Evolutionary conservation across 2,329 filamentous ascomycete species (phyloP), one percentile per base, ranked within the genome.

Genomic region (Aureobasidium mangrovei): DNA sequence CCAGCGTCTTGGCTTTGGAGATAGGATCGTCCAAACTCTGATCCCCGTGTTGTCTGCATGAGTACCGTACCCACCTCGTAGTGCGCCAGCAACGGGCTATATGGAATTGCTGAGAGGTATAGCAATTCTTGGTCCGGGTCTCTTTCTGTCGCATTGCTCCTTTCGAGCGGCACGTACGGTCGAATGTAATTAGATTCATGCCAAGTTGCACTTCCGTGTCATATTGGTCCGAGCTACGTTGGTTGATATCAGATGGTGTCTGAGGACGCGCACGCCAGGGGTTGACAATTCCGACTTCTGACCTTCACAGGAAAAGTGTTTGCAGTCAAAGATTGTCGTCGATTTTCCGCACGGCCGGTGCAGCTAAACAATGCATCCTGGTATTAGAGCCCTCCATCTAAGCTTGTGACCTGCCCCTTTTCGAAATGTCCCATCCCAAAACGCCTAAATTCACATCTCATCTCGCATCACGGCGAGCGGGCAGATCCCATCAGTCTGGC

Each of bases 1-100:
- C 46, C 46, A 49, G 45, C 28, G 46, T 49, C 46, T 49, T 49
- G 46, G 46, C 46, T 40, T 7, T 12, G 46, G 46, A 18, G 18
- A 18, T 49, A 36, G 36, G 28, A 49, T 49, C 46, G 46, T 26
- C 28, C 46, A 49, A 49, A 49, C 35, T 28, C 40, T 40, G 35
- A 28, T 47, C 10, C 45, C 43, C 43, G 43, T 47, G 45, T 47
- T 33, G 45, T 40, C 46, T n/a, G 32, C 35, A 40, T 48, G 35
- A 27, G 35, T 49, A 18, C 18, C 18, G 46, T 32, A 32, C 36
- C 32, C 36, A 49, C 35, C 33, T 18, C 7, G 9, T 12, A 39
- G 12, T 49, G 40, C 46, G 46, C 32, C 46, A 35, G 46, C 40
- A 49, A 33, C 32, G 10, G 32, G 26, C 18, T 18, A 18, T 18